Evolutionary conservation across 2,329 filamentous ascomycete genomes (phyloP), one percentile per base, ranked within the genome.

Genomic region (Beauveria sp.): DNA sequence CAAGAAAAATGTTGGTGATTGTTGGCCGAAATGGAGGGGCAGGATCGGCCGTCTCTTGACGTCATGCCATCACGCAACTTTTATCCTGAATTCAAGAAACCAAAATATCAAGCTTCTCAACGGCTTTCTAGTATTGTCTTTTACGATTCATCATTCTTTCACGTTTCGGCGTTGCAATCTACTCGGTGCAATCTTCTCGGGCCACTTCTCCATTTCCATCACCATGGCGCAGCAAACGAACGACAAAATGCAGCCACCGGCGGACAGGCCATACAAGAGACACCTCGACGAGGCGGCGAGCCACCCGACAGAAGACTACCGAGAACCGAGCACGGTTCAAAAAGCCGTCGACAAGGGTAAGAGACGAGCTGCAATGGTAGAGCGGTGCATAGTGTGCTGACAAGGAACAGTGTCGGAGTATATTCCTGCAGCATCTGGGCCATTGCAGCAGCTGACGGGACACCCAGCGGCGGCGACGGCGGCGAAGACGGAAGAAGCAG

Each of bases 401-500:
- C 22, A 34, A 34, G 9, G 30, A 8, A 9, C 18, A 79, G 73
- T 79, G 50, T 71, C 73, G n/a, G 72, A 78, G 63, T 77, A 77
- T 60, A 67, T 81, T 22, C 79, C 79, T 5, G 73, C 70, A 5
- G 75, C 74, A 1, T 71, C 74, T 61, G 78, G 76, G 53, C 60
- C 79, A 51, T 67, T 82, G 4, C 77, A 75, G 18, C 65, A 68
- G 16, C 67, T 73, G 42, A 67, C 74, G 43, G 67, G 70, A 26
- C 64, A 68, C 22, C 47, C 30, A 14, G 61, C 7, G 40, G 63
- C 67, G 20, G 64, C 8, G 22, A 24, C 22, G 28, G 8, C 10
- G 10, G 30, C 67, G 4, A 52, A 18, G 34, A 49, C 58, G 45
- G 51, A 65, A 28, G 34, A 61, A 3, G 59, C 63, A 9, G 62